These are phyloP conservation scores for Polytrichum formosum DNA, from an alignment of 225 moss, liverwort and hornwort species.

Conservation along the genomic window DNA sequence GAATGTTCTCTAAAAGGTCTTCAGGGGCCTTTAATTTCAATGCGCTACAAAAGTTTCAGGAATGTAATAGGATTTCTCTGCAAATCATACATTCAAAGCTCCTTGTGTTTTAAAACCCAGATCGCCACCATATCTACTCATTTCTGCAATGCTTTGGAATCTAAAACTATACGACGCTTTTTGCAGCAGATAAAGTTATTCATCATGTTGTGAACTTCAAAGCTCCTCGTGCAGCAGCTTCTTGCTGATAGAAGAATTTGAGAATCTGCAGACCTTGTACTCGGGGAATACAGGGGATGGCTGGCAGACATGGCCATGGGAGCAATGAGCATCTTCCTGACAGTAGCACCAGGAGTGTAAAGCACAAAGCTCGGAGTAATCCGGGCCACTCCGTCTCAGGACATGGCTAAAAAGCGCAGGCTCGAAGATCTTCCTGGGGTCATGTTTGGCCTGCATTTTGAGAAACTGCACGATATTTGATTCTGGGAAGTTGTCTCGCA, in stretches of 20 bases:
- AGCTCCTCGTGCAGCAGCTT: not conserved
- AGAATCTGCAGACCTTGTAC: constrained; percentile 29
- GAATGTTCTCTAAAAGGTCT: not conserved
- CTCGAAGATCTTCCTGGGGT: constrained; percentile 43
- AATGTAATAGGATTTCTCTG: no score
- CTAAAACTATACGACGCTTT: no score
- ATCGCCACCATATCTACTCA: no score
- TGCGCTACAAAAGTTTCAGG: no score
- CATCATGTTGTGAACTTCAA: not conserved
- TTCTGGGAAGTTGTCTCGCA: constrained; percentile 28
- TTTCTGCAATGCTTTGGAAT: no score
- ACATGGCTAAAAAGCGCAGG: constrained; percentile 38
- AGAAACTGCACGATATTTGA: constrained; percentile 25
- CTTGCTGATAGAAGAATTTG: not conserved
- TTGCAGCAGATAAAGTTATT: no score
- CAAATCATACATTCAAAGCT: no score
- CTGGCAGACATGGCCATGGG: constrained; percentile 27
- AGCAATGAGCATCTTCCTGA: constrained; percentile 37
- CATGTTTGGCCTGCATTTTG: constrained; percentile 35
- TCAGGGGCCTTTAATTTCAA: no score
- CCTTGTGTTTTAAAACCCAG: no score
- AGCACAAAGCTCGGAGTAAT: constrained; percentile 30
- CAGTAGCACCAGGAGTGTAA: constrained; percentile 37
- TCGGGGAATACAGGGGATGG: constrained; percentile 34
- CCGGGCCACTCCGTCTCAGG: constrained; percentile 25